Evolutionary conservation across 2,329 filamentous ascomycete species (phyloP).

Genomic region (Didymella keratinophila): DNA sequence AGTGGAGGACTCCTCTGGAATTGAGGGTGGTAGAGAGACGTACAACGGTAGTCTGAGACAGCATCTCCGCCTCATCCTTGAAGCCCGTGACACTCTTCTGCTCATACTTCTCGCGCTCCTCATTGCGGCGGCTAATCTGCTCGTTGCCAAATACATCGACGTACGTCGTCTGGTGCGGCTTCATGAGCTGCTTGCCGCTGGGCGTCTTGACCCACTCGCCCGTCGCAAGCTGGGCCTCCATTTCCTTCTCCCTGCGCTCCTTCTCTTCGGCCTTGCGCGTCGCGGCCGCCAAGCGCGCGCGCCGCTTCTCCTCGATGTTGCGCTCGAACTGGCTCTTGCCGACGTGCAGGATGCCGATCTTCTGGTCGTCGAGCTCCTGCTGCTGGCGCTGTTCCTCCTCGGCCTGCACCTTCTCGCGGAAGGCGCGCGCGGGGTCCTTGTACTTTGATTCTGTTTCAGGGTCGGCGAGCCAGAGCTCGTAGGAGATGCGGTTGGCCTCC

Average conservation of each 20-base stretch:
- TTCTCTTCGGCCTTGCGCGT: constrained; percentile 45
- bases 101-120: constrained; percentile 39
- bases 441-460: constrained; percentile 50
- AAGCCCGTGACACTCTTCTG: constrained; percentile 36
- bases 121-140: constrained; percentile 42
- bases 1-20: too few relatives aligned
- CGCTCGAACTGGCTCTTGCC: constrained; percentile 47
- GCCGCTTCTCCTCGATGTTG: constrained; percentile 45
- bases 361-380: constrained; percentile 33
- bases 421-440: constrained; percentile 48
- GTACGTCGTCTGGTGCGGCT: constrained; percentile 45
- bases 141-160: constrained; percentile 45
- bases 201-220: constrained; percentile 47
- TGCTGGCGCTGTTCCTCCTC: constrained; percentile 37
- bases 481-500: constrained; percentile 50
- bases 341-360: constrained; percentile 46
- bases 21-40: constrained; percentile 2
- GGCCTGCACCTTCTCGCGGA: constrained; percentile 45
- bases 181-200: constrained; percentile 47
- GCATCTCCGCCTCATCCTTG: constrained; percentile 37
- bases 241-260: constrained; percentile 39
- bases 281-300: constrained; percentile 38
- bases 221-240: constrained; percentile 43
- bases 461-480: constrained; percentile 49
- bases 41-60: constrained; percentile 46